Evolutionary conservation across 2,329 filamentous ascomycete genomes (phyloP).

Genomic region (Myriosclerotinia duriaeana): DNA sequence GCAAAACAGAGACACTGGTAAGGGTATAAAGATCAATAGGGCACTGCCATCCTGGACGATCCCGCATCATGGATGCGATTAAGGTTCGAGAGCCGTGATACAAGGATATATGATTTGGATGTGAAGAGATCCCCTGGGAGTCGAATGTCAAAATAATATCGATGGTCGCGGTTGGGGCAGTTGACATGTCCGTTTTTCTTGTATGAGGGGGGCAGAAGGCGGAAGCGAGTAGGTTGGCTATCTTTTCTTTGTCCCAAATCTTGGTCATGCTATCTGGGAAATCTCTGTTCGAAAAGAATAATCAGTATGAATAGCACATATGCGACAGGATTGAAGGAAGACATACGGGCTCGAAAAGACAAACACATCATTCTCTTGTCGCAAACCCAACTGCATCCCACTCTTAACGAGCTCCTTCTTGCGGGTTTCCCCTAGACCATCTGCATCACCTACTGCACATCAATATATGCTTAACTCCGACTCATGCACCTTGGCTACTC

Average conservation of each 20-base stretch:
- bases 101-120: conserved; percentile 91
- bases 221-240: conserved; percentile 67
- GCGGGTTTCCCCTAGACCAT: conserved; percentile 79
- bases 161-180: conserved; percentile 47
- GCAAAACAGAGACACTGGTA: conserved; percentile 65
- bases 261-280: conserved; percentile 89
- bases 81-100: conserved; percentile 79
- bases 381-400: conserved; percentile 72
- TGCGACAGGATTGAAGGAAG: conserved; percentile 8
- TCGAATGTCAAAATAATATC: conserved; percentile 83
- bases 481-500: conserved; percentile 28
- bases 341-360: conserved; percentile 75
- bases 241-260: conserved; percentile 69
- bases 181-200: conserved; percentile 37
- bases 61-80: conserved; percentile 62
- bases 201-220: conserved; percentile 65
- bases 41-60: conserved; percentile 62
- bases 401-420: conserved; percentile 82
- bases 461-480: conserved; percentile 27
- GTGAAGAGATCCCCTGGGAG: conserved; percentile 72
- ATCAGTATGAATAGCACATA: conserved; percentile 17
- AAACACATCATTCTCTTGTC: conserved; percentile 74
- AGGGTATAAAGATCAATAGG: conserved; percentile 87
- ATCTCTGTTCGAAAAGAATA: conserved; percentile 45
- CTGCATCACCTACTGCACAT: conserved; percentile 66